Evolutionary conservation across 2,329 filamentous ascomycete species (phyloP).

Genomic region (Alternaria novae-zelandiae): DNA sequence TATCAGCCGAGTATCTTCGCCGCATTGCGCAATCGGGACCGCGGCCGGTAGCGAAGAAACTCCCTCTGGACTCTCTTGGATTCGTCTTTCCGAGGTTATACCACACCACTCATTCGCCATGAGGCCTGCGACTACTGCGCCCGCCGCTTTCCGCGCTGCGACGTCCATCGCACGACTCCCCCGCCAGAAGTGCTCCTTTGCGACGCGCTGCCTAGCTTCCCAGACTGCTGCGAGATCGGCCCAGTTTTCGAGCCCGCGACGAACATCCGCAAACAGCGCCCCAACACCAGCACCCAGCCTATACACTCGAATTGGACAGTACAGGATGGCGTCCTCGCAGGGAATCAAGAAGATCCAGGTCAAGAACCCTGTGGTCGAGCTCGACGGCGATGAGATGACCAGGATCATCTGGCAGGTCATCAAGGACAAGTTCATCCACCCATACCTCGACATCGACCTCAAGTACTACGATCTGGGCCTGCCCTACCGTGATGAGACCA

Average conservation of each 20-base stretch:
- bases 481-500: slow-evolving; percentile 92
- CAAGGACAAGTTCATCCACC: slow-evolving; percentile 98
- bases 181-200: slow-evolving; percentile 35
- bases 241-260: slow-evolving; percentile 24
- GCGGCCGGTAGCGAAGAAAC: slow-evolving; percentile 33
- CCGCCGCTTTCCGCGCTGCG: slow-evolving; percentile 35
- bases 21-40: slow-evolving; percentile 25
- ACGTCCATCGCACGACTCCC: slow-evolving; percentile 28
- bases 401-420: slow-evolving; percentile 99
- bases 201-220: slow-evolving; percentile 37
- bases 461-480: slow-evolving; percentile 98
- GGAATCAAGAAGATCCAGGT: slow-evolving; percentile 99
- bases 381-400: slow-evolving; percentile 96
- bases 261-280: slow-evolving; percentile 16
- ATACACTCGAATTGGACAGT: slow-evolving; percentile 22
- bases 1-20: slow-evolving; percentile 18
- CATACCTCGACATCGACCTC: slow-evolving; percentile 95
- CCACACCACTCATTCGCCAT: slow-evolving; percentile 28
- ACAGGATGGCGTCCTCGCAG: slow-evolving; percentile 50
- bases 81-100: slow-evolving; percentile 38
- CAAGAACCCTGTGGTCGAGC: slow-evolving; percentile 97
- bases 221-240: slow-evolving; percentile 32
- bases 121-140: slow-evolving; percentile 37
- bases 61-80: slow-evolving; percentile 17
- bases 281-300: slow-evolving; percentile 9